Evolutionary conservation across 208 protist genomes (phyloP).

Genomic region (Strigomonas culicis): DNA sequence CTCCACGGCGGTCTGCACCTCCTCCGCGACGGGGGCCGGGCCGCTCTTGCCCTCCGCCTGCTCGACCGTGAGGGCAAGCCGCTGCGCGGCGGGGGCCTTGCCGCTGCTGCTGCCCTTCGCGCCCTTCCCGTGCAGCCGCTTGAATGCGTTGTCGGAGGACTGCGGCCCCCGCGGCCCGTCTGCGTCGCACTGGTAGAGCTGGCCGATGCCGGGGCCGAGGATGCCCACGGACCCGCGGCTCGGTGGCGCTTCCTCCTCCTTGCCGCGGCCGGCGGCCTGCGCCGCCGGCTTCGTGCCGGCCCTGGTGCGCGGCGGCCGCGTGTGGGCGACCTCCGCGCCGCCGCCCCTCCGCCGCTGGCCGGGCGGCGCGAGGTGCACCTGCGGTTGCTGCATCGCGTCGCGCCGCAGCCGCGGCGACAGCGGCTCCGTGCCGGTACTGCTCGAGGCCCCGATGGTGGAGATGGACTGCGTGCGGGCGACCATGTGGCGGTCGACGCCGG

Average conservation of each 20-base stretch:
- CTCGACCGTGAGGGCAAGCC: no score
- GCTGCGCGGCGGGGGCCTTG: no score
- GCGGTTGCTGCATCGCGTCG: background rate
- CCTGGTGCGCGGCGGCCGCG: background rate
- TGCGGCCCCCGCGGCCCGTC: background rate
- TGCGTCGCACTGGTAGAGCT: background rate
- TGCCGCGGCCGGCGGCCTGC: background rate
- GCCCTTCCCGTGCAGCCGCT: background rate
- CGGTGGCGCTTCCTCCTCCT: no score
- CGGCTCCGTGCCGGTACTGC: background rate
- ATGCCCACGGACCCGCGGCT: background rate
- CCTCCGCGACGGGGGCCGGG: background rate
- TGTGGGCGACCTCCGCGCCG: conserved; percentile 3
- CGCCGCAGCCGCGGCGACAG: background rate
- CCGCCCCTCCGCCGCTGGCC: conserved; percentile 22
- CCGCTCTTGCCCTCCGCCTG: background rate
- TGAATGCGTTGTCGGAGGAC: background rate
- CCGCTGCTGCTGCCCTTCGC: background rate
- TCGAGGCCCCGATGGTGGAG: conserved; percentile 14
- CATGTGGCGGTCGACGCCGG: conserved; percentile 30
- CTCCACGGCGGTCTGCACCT: conserved; percentile 18
- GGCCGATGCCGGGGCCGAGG: background rate
- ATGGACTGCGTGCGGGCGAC: conserved; percentile 4
- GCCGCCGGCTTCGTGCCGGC: background rate
- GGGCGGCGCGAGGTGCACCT: conserved; percentile 3